Evolutionary conservation across 139 green algal species (phyloP), one percentile per base, ranked within the genome.

Genomic region (Pseudopediastrum boryanum): DNA sequence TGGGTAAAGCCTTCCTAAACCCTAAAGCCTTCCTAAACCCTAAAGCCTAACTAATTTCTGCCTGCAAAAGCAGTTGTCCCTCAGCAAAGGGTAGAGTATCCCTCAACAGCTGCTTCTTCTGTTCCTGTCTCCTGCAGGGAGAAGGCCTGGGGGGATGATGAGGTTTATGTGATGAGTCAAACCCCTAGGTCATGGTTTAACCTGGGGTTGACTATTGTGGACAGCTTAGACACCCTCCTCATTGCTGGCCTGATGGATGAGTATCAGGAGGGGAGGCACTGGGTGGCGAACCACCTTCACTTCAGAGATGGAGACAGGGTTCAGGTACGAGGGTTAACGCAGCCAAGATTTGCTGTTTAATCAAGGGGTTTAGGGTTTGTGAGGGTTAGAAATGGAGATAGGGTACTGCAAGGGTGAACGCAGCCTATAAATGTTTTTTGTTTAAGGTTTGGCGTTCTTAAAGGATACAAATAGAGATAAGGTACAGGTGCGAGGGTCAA

Each of bases 161-260:
- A 97, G 76, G 81, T 97, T 2, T 73, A 89, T 46, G 54, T 52
- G 1, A 39, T 85, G 0, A 67, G 59, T 27, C 66, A 46, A n/a
- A 51, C 58, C 36, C 74, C 74, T 3, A 39, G 46, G 39, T 44
- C 36, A 44, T 81, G 74, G 74, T 81, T 81, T 27, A 33, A 67
- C n/a, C 83, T 68, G 44, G 88, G 90, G 4, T 64, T 91, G 3
- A 83, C 83, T n/a, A 86, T 97, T 31, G 85, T 95, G 8, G 94
- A 97, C 80, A 85, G 85, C 25, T 66, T 97, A 41, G 92, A 97
- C 83, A 97, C 94, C 3, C 85, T 97, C 10, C 62, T 93, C 27
- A 82, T n/a, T n/a, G n/a, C n/a, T n/a, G n/a, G n/a, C n/a, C n/a
- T n/a, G n/a, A n/a, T n/a, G n/a, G n/a, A n/a, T n/a, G 87, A 91